Conservation (phyloP, 2,329 filamentous ascomycete species). For the Stagonosporopsis cucurbitacearum region DNA sequence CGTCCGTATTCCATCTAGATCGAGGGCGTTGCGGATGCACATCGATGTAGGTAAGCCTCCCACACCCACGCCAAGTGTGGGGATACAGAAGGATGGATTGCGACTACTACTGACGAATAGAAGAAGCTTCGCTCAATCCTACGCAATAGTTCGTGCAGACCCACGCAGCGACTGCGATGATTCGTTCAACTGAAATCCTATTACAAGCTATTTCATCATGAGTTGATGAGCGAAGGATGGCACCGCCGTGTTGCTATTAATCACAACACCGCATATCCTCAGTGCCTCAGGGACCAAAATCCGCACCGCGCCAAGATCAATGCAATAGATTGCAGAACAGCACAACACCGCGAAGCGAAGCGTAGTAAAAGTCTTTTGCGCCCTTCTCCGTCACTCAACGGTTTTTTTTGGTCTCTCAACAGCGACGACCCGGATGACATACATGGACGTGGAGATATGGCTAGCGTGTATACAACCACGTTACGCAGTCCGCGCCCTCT, state of each 20-base stretch:
- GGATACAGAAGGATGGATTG: not conserved
- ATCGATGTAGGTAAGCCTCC: not conserved
- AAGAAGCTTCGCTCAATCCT: not conserved
- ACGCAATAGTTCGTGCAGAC: not conserved
- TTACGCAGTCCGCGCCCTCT: not conserved
- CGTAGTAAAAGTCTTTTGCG: not conserved
- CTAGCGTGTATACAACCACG: not conserved
- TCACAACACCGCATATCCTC: too few relatives aligned
- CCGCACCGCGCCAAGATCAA: slow-evolving; percentile 1
- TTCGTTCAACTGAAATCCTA: not conserved
- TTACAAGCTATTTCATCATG: not conserved
- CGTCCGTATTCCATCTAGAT: not conserved
- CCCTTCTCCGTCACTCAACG: not conserved
- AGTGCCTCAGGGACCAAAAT: not conserved
- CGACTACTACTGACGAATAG: not conserved
- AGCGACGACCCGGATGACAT: not conserved
- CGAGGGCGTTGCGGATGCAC: not conserved
- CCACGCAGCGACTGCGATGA: too few relatives aligned
- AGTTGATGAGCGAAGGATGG: not conserved
- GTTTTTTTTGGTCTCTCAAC: not conserved
- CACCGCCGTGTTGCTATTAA: not conserved
- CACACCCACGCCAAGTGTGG: not conserved
- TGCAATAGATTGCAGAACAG: not conserved
- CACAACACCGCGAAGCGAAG: not conserved
- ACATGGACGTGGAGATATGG: not conserved